A percentile compares a stretch with the other conserved stretches of the same genome.
phyloP scores from a whole-genome alignment of 345 rosid species.

The Streptanthus diversifolius region DNA sequence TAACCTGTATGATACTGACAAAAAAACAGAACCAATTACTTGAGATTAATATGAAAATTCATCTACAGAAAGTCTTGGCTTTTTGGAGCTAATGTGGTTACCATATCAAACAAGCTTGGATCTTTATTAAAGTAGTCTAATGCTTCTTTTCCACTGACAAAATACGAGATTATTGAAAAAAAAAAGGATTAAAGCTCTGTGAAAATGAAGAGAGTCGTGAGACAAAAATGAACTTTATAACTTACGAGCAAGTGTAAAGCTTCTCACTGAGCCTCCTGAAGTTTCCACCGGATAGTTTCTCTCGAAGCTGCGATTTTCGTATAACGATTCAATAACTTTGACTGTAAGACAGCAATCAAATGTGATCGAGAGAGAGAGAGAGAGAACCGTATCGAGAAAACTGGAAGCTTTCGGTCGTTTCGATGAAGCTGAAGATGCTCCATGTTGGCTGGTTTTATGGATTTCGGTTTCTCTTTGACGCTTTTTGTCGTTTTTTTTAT shows the following conservation, averaged over 20 bases:
- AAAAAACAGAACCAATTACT: neutral
- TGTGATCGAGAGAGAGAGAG: neutral
- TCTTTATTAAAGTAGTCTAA: slow-evolving; percentile 68
- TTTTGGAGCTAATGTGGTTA: slow-evolving; percentile 28
- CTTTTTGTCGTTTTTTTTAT: slow-evolving; percentile 23
- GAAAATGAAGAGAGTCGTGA: neutral
- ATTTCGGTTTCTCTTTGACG: neutral
- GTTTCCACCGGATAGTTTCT: slow-evolving; percentile 58
- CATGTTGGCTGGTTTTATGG: neutral
- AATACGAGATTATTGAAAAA: neutral
- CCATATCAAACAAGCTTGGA: slow-evolving; percentile 79
- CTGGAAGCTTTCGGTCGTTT: slow-evolving; percentile 37
- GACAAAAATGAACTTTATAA: neutral
- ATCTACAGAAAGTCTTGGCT: neutral
- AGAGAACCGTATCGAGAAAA: slow-evolving; percentile 55
- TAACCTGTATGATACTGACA: slow-evolving; percentile 92
- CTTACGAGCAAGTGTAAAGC: slow-evolving; percentile 86
- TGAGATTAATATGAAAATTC: neutral
- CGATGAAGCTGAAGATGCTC: slow-evolving; percentile 26
- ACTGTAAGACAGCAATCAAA: neutral
- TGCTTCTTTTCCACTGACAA: slow-evolving; percentile 78
- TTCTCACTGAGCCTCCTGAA: slow-evolving; percentile 94
- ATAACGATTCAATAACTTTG: neutral
- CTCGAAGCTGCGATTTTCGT: slow-evolving; percentile 58
- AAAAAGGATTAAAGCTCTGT: neutral